Evolutionary conservation across 2,329 filamentous ascomycete genomes (phyloP).

Genomic region (Aspergillus sp.): DNA sequence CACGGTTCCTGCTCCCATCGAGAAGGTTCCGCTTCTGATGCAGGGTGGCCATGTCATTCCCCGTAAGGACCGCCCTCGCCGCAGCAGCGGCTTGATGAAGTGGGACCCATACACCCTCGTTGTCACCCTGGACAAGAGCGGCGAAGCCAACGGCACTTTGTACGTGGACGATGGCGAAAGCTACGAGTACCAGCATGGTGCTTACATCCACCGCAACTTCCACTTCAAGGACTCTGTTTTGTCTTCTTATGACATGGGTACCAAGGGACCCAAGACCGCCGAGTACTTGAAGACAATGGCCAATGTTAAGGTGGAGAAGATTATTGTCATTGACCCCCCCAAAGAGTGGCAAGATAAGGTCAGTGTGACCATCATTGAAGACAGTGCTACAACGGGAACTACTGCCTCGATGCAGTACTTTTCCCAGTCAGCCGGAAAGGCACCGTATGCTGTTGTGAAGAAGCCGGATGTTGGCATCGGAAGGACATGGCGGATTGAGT

Average conservation of each 20-base stretch:
- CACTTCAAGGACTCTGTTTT: constrained; percentile 55
- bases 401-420: constrained; percentile 54
- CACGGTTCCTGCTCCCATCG: constrained; percentile 68
- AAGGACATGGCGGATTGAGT: constrained; percentile 58
- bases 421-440: constrained; percentile 46
- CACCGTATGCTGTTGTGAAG: constrained; percentile 57
- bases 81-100: constrained; percentile 81
- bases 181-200: constrained; percentile 78
- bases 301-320: constrained; percentile 71
- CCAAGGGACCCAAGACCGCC: constrained; percentile 57
- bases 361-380: constrained; percentile 45
- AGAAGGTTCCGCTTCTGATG: constrained; percentile 85
- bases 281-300: constrained; percentile 74
- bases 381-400: constrained; percentile 38
- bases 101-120: constrained; percentile 94
- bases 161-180: constrained; percentile 93
- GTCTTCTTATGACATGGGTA: constrained; percentile 61
- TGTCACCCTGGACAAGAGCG: constrained; percentile 60
- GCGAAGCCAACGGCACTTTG: constrained; percentile 70
- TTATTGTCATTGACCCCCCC: constrained; percentile 76
- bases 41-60: constrained; percentile 87
- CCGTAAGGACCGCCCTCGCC: constrained; percentile 77
- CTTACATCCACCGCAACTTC: constrained; percentile 82
- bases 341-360: constrained; percentile 60
- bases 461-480: constrained; percentile 57